These are phyloP conservation scores for Solanum dulcamara DNA, from an alignment of 257 asterid species.

Conservation along the genomic window DNA sequence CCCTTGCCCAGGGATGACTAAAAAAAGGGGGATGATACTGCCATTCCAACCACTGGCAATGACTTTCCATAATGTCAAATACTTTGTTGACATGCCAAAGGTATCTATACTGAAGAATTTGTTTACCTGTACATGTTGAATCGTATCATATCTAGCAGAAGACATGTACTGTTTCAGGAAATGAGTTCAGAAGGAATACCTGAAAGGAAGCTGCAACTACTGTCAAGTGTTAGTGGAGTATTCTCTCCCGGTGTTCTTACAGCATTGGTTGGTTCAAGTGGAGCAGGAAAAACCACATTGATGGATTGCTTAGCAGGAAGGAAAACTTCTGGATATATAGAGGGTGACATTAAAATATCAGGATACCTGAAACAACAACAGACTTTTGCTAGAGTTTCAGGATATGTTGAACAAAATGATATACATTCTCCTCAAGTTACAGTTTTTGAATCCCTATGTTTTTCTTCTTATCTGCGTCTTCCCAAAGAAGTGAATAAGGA, in stretches of 20 bases:
- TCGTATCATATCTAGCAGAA: not conserved
- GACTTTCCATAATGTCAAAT: conserved; percentile 76
- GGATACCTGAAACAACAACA: conserved; percentile 71
- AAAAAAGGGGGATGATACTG: conserved; percentile 76
- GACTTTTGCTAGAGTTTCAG: conserved; percentile 77
- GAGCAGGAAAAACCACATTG: conserved; percentile 94
- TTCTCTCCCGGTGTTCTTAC: conserved; percentile 87
- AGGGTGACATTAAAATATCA: conserved; percentile 75
- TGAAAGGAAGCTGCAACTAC: conserved; percentile 62
- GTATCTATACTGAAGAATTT: conserved; percentile 16
- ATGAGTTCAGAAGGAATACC: conserved; percentile 63
- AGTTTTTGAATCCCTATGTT: conserved; percentile 64
- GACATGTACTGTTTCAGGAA: conserved; percentile 32
- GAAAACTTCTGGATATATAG: conserved; percentile 78
- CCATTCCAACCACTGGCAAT: conserved; percentile 81
- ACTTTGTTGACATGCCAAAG: conserved; percentile 90
- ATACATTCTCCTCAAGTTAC: conserved; percentile 96
- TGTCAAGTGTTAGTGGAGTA: conserved; percentile 69
- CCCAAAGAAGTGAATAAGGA: conserved; percentile 53
- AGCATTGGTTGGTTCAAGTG: conserved; percentile 85
- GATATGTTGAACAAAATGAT: conserved; percentile 90
- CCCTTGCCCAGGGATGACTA: conserved; percentile 6
- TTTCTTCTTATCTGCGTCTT: conserved; percentile 74
- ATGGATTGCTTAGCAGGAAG: conserved; percentile 96
- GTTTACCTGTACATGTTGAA: not conserved